These are phyloP conservation scores for Arthrobotrys conoides DNA, from an alignment of 2,329 filamentous ascomycete genomes.

Conservation along the genomic window DNA sequence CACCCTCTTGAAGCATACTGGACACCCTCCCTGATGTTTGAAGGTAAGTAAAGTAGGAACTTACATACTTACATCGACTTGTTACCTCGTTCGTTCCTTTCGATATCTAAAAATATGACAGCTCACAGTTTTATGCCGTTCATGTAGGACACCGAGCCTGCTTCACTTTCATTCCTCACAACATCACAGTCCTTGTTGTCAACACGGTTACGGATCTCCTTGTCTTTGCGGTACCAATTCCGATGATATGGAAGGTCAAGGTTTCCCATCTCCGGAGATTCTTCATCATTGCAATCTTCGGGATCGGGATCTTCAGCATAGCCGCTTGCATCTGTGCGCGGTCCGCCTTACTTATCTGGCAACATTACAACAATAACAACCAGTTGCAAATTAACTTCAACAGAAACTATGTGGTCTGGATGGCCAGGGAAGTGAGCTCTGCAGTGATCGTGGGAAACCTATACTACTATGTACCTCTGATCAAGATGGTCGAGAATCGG, in stretches of 20 bases:
- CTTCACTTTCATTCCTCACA: conserved; percentile 33
- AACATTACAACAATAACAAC: conserved; percentile 11
- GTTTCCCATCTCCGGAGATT: conserved; percentile 18
- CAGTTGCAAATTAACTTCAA: conserved; percentile 19
- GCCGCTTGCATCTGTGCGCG: conserved; percentile 38
- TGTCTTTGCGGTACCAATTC: conserved; percentile 30
- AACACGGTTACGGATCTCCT: conserved; percentile 36
- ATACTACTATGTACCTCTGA: conserved; percentile 41
- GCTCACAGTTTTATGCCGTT: conserved; percentile 16
- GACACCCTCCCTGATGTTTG: conserved; percentile 16
- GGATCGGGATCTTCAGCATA: conserved; percentile 41
- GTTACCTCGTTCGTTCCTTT: too few species aligned
- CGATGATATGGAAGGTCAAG: conserved; percentile 34
- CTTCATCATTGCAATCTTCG: conserved; percentile 39
- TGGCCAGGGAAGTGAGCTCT: conserved; percentile 45
- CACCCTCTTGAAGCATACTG: conserved; percentile 38
- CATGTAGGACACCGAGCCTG: conserved; percentile 17
- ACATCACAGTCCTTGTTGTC: conserved; percentile 29
- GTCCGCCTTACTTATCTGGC: conserved; percentile 32
- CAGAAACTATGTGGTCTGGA: conserved; percentile 29
- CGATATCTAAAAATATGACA: conserved; percentile 7
- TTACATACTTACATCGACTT: not conserved
- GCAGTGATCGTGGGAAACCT: conserved; percentile 46
- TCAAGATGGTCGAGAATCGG: conserved; percentile 21
- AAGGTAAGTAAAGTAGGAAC: conserved; percentile 24